These are phyloP conservation scores for Nematocida sp. DNA, from an alignment of 371 early-diverging fungal genomes.

Conservation along the genomic window DNA sequence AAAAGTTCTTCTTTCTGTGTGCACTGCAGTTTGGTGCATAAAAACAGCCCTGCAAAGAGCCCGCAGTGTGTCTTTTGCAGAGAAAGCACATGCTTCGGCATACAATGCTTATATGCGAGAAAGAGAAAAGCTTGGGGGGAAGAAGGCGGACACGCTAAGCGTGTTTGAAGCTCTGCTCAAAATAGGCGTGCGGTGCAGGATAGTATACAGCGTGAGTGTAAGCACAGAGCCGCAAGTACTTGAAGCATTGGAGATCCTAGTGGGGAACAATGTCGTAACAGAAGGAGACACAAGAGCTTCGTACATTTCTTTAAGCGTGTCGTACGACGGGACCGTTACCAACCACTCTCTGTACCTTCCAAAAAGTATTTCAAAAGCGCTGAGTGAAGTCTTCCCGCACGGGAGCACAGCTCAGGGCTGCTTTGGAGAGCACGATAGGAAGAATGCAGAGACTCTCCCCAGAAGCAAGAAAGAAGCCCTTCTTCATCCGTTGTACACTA, in stretches of 20 bases:
- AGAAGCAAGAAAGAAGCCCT: constrained; percentile 7
- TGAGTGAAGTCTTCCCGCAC: background rate
- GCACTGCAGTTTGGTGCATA: background rate
- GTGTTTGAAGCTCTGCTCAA: background rate
- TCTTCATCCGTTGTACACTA: constrained; percentile 26
- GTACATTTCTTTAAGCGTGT: background rate
- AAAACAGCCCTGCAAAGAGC: constrained; percentile 1
- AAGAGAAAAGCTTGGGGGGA: background rate
- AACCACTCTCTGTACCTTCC: constrained; percentile 20
- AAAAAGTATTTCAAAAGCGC: background rate
- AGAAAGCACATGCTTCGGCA: background rate
- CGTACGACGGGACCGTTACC: background rate
- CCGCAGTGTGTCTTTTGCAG: background rate
- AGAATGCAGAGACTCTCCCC: background rate
- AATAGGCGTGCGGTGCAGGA: constrained; percentile 8
- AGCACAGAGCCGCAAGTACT: background rate
- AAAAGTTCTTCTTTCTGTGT: background rate
- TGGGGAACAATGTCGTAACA: constrained; percentile 14
- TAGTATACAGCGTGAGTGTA: constrained; percentile 7
- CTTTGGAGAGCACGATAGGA: constrained; percentile 29
- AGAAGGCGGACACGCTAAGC: background rate
- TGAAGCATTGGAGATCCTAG: constrained; percentile 18
- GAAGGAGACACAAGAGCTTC: background rate
- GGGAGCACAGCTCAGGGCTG: background rate
- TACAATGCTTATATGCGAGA: constrained; percentile 35